Conservation (phyloP, 208 protist species). For the Tetramitus jugosus region DNA sequence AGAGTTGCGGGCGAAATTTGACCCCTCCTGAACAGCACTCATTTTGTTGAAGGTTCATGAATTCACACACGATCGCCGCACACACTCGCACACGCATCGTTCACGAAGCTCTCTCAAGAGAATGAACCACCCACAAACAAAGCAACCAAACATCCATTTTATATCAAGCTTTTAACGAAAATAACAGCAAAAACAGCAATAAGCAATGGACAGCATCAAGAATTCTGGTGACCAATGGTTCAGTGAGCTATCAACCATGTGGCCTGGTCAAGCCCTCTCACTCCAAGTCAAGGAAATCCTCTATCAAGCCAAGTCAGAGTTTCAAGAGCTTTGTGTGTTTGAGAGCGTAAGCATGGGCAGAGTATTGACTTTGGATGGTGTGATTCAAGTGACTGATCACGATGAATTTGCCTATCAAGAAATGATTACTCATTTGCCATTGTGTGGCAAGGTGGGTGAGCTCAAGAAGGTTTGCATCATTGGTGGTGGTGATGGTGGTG, state of each 20-base stretch:
- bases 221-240: too few species aligned
- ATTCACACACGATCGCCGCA: too few species aligned
- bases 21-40: too few species aligned
- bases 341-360: constrained; percentile 80
- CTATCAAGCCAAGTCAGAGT: constrained; percentile 62
- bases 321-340: constrained; percentile 74
- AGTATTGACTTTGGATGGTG: constrained; percentile 90
- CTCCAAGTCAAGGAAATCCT: constrained; percentile 74
- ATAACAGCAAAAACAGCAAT: too few species aligned
- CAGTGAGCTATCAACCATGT: constrained; percentile 67
- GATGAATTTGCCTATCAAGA: constrained; percentile 98
- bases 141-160: too few species aligned
- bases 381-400: constrained; percentile 85
- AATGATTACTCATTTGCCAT: constrained; percentile 89
- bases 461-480: constrained; percentile 87
- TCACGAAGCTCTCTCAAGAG: too few species aligned
- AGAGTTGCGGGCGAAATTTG: too few species aligned
- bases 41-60: too few species aligned
- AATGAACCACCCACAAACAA: too few species aligned
- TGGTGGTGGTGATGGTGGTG: constrained; percentile 94
- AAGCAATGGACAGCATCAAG: too few species aligned
- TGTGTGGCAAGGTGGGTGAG: constrained; percentile 68
- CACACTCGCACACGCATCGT: too few species aligned
- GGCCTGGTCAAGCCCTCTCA: constrained; percentile 70
- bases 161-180: too few species aligned